phyloP scores from a whole-genome alignment of 2,329 filamentous ascomycete genomes.

The Claviceps arundinis region DNA sequence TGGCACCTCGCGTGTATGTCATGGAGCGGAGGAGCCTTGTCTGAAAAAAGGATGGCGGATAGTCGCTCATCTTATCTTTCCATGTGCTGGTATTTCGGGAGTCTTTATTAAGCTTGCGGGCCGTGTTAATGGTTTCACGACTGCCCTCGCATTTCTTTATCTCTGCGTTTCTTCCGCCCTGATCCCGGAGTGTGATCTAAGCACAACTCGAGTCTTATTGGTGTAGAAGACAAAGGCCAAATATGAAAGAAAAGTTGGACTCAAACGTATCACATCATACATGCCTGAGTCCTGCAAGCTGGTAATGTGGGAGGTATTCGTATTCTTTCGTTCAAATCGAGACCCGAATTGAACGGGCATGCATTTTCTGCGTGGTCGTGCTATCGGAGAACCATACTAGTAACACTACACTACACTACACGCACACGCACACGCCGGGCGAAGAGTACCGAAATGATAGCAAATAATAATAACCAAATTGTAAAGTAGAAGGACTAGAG shows the following conservation, averaged over 20 bases:
- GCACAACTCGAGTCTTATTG: too few relatives aligned
- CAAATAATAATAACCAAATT: not conserved
- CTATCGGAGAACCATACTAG: not conserved
- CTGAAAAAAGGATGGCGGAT: not conserved
- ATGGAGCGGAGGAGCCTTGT: constrained; percentile 21
- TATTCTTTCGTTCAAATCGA: not conserved
- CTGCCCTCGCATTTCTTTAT: too few relatives aligned
- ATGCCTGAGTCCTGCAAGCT: not conserved
- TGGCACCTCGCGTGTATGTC: constrained; percentile 42
- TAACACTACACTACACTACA: not conserved
- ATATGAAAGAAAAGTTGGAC: not conserved
- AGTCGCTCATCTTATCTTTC: too few relatives aligned
- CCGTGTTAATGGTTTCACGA: too few relatives aligned
- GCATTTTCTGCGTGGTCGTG: not conserved
- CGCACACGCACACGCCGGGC: not conserved
- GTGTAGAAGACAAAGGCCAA: not conserved
- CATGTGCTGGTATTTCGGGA: too few relatives aligned
- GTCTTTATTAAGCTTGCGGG: too few relatives aligned
- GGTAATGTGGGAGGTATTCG: not conserved
- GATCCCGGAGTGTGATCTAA: too few relatives aligned
- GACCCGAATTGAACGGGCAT: not conserved
- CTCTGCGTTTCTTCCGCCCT: too few relatives aligned
- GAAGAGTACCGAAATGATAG: not conserved
- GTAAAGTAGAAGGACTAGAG: not conserved
- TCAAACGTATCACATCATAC: not conserved